Evolutionary conservation across 768 basidiomycete species (phyloP).

Genomic region (Leccinum broughii): DNA sequence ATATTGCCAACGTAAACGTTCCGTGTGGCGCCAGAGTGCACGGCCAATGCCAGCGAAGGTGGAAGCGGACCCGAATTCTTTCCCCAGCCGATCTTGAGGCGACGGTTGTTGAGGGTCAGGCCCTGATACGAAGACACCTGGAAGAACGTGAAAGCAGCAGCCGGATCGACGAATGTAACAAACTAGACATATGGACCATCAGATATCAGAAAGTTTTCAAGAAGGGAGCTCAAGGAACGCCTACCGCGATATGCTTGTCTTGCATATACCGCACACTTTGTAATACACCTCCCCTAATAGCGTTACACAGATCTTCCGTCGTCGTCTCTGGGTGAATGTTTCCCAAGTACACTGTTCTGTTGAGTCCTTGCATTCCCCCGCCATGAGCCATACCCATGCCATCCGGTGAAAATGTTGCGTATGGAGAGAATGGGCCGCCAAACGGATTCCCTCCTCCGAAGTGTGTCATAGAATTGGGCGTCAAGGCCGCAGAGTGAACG

Average conservation of each 20-base stretch:
- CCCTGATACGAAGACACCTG: slow-evolving; percentile 90
- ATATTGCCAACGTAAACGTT: slow-evolving; percentile 97
- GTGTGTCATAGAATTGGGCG: slow-evolving; percentile 31
- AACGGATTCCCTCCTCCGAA: slow-evolving; percentile 35
- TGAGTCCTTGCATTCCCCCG: slow-evolving; percentile 58
- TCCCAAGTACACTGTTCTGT: slow-evolving; percentile 93
- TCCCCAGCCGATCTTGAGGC: slow-evolving; percentile 97
- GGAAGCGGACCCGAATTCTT: slow-evolving; percentile 90
- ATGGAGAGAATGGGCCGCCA: slow-evolving; percentile 44
- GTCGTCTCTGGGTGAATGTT: slow-evolving; percentile 97
- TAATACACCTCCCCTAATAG: slow-evolving; percentile 93
- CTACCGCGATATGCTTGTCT: slow-evolving; percentile 94
- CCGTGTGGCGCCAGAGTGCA: slow-evolving; percentile 90
- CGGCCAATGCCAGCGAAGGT: slow-evolving; percentile 81
- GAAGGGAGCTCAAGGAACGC: slow-evolving; percentile 31
- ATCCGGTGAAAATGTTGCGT: slow-evolving; percentile 52
- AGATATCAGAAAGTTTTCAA: slow-evolving; percentile 3
- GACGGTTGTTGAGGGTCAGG: slow-evolving; percentile 87
- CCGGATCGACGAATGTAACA: slow-evolving; percentile 93
- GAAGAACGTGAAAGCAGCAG: slow-evolving; percentile 91
- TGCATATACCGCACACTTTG: slow-evolving; percentile 95
- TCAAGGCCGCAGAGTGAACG: slow-evolving; percentile 48
- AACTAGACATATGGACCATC: slow-evolving; percentile 51
- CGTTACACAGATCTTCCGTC: slow-evolving; percentile 93
- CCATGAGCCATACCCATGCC: slow-evolving; percentile 32